Percentiles rank a stretch among this genome's conserved stretches.
These are phyloP conservation scores for Penicillium turbatum DNA, from an alignment of 495 filamentous ascomycete genomes.

Conservation along the genomic window DNA sequence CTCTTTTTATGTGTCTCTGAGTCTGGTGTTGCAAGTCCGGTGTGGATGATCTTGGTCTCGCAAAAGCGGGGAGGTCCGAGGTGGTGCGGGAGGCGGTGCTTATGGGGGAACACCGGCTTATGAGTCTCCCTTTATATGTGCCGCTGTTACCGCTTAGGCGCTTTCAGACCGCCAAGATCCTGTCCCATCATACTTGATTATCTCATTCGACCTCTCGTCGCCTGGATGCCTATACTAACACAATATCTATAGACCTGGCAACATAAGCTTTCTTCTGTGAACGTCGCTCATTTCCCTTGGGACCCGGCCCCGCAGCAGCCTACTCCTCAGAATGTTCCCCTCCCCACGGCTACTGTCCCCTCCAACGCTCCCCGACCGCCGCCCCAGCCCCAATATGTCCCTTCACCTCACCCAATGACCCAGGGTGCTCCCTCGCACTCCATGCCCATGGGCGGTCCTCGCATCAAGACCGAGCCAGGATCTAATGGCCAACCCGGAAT, in stretches of 20 bases:
- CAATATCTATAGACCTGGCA: conserved; percentile 75
- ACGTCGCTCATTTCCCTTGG: conserved; percentile 90
- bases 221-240: conserved; percentile 17
- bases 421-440: conserved; percentile 26
- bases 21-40: conserved; percentile 15
- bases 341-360: conserved; percentile 51
- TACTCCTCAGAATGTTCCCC: conserved; percentile 38
- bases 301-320: conserved; percentile 64
- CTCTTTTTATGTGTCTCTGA: conserved; percentile 8
- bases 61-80: conserved; percentile 33
- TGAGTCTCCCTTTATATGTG: conserved; percentile 43
- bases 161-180: conserved; percentile 30
- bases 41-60: conserved; percentile 16
- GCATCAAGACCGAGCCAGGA: conserved; percentile 76
- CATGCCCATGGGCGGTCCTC: conserved; percentile 35
- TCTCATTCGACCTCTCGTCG: conserved; percentile 11
- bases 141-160: conserved; percentile 33
- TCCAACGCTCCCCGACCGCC: conserved; percentile 52
- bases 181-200: conserved; percentile 8
- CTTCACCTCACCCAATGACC: conserved; percentile 29
- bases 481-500: conserved; percentile 44
- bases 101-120: conserved; percentile 38
- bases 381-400: conserved; percentile 32
- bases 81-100: conserved; percentile 41
- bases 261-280: conserved; percentile 72